Evolutionary conservation across 1,284 basidiomycete genomes (phyloP), one percentile per base, ranked within the genome.

Genomic region (Boletus semigastroideus): DNA sequence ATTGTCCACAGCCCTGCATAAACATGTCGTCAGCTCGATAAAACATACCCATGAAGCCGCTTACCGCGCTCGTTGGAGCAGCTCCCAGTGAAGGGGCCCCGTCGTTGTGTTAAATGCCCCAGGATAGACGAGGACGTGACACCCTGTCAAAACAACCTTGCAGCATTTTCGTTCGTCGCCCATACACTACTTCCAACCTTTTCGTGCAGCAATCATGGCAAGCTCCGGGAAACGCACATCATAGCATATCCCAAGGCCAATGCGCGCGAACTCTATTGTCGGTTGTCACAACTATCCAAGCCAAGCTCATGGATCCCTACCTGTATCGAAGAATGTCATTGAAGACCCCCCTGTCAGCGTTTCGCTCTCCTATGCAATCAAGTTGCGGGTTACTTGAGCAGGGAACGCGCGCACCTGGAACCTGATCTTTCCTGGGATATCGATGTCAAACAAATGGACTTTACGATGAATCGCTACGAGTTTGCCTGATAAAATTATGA

Each of bases 391-490:
- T n/a, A 36, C 17, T 25, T 22, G 12, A 5, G 13, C 47, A 34
- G 28, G n/a, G 25, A 33, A 36, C n/a, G n/a, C 10, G 57, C 73
- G 56, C 51, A 90, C 94, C 77, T 96, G 96, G 83, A 99, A 99
- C 5, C 76, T 94, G 72, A 99, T 98, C 69, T 92, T 89, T 17
- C 96, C 96, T 0, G 94, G 94, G 50, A 98, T 96, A 67, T 99
- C 92, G 56, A 99, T 98, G 69, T 99, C 96, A 67, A 99, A 99
- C 10, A 99, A 76, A 67, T 99, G 97, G 2, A 99, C 82, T 72
- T 99, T 98, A 49, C 96, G 85, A 70, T 98, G 93, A 34, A 84
- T 84, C 0, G 91, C 89, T 27, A 99, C 84, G 38, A 98, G 79
- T 46, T 90, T 83, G 13, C 92, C 92, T 92, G 34, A 31, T 0